phyloP scores from a whole-genome alignment of 2,329 filamentous ascomycete genomes.

The Hypoxylon sp. region DNA sequence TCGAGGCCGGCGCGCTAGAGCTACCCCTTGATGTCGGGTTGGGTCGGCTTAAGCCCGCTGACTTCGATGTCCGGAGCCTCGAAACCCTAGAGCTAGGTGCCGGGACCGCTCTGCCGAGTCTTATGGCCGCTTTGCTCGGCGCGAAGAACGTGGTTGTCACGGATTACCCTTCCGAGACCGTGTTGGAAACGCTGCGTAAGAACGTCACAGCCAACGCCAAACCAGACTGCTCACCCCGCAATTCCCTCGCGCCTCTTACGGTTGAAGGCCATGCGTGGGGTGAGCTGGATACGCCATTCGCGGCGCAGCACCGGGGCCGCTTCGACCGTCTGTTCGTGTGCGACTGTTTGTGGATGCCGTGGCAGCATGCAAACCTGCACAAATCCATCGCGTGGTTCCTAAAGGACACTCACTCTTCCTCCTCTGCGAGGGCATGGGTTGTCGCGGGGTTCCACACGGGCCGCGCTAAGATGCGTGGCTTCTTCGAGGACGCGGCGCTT shows the following conservation, averaged over 20 bases:
- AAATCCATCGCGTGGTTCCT: constrained; percentile 74
- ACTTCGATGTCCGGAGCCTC: constrained; percentile 65
- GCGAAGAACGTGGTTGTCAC: constrained; percentile 68
- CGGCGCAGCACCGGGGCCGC: constrained; percentile 48
- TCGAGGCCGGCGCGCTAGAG: constrained; percentile 63
- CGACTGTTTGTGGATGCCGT: constrained; percentile 82
- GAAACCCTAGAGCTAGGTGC: constrained; percentile 75
- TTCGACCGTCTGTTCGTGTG: constrained; percentile 77
- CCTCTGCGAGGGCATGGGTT: constrained; percentile 69
- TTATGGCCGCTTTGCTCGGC: constrained; percentile 63
- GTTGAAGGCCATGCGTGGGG: constrained; percentile 77
- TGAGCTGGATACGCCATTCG: constrained; percentile 57
- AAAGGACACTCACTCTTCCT: constrained; percentile 30
- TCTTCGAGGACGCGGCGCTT: constrained; percentile 68
- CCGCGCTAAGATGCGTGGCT: constrained; percentile 72
- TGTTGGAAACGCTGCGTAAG: constrained; percentile 68
- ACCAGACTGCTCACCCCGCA: constrained; percentile 51
- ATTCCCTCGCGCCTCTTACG: constrained; percentile 50
- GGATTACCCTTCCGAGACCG: constrained; percentile 74
- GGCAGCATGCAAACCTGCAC: constrained; percentile 76
- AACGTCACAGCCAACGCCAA: constrained; percentile 70
- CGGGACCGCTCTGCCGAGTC: constrained; percentile 69
- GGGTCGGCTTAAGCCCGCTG: constrained; percentile 28
- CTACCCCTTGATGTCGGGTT: constrained; percentile 28
- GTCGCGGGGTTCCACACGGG: constrained; percentile 81